A percentile compares a stretch with the other conserved stretches of the same genome.
Conservation (phyloP, 2,329 filamentous ascomycete genomes). For the Fusarium papillatum region DNA sequence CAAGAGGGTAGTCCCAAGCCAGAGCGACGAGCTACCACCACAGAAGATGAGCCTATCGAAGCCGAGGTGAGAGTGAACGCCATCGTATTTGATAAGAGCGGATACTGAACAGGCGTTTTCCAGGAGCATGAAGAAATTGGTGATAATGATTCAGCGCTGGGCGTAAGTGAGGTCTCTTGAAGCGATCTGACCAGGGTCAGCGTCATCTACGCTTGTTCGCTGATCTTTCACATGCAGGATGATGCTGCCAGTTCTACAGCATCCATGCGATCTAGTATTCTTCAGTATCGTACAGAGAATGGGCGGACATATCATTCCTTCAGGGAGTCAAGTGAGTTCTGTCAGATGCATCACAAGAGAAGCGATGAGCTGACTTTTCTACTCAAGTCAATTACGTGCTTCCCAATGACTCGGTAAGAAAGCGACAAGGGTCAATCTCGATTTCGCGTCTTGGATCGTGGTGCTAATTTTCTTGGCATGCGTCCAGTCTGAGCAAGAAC, state of each 20-base stretch:
- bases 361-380: background rate
- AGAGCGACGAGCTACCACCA: slow-evolving; percentile 4
- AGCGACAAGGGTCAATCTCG: background rate
- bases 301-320: slow-evolving; percentile 55
- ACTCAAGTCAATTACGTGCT: slow-evolving; percentile 44
- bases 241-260: slow-evolving; percentile 45
- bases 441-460: background rate
- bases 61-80: slow-evolving; percentile 30
- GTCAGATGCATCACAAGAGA: rapidly evolving
- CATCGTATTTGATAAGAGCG: background rate
- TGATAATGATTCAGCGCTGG: slow-evolving; percentile 42
- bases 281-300: slow-evolving; percentile 52
- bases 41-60: slow-evolving; percentile 17
- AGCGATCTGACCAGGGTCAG: background rate
- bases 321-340: slow-evolving; percentile 43
- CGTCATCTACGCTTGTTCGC: background rate
- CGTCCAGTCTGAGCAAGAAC: slow-evolving; percentile 47
- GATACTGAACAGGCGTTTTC: background rate
- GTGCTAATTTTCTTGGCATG: slow-evolving; percentile 22
- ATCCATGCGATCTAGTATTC: slow-evolving; percentile 53
- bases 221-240: slow-evolving; percentile 31
- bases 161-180: slow-evolving; percentile 18
- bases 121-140: slow-evolving; percentile 15
- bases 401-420: slow-evolving; percentile 46
- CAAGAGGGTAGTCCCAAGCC: background rate